Percentiles rank a stretch among this genome's conserved stretches.
phyloP scores from a whole-genome alignment of 371 early-diverging fungal genomes.

The Mucor saturninus region DNA sequence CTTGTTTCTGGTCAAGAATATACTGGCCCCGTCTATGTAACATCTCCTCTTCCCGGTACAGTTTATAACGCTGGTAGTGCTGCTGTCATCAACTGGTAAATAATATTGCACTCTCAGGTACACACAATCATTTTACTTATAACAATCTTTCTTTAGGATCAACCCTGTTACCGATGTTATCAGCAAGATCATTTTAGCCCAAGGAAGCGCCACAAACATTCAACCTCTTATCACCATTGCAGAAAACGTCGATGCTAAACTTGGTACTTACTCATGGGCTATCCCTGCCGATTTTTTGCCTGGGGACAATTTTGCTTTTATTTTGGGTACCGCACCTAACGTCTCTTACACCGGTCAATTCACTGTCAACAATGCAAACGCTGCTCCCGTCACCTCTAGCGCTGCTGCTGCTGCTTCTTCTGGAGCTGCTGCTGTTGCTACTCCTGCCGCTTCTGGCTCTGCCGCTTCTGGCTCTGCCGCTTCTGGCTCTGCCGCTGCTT shows the following conservation, averaged over 20 bases:
- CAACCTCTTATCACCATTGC: slow-evolving; percentile 21
- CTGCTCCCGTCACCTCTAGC: background rate
- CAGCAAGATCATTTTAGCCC: slow-evolving; percentile 27
- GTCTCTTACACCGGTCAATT: slow-evolving; percentile 33
- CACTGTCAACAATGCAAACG: slow-evolving; percentile 13
- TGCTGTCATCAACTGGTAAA: slow-evolving; percentile 41
- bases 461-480: slow-evolving; percentile 7
- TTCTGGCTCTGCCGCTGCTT: background rate
- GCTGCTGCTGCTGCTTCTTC: background rate
- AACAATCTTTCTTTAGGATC: slow-evolving; percentile 11
- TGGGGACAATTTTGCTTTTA: slow-evolving; percentile 29
- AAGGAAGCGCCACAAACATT: slow-evolving; percentile 20
- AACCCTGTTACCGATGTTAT: slow-evolving; percentile 18
- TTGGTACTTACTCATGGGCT: slow-evolving; percentile 25
- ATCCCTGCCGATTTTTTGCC: slow-evolving; percentile 25
- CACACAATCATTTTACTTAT: too few species aligned
- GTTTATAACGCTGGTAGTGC: slow-evolving; percentile 39
- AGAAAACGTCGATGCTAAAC: slow-evolving; percentile 16
- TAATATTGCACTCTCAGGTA: too few species aligned
- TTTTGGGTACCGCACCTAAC: slow-evolving; percentile 31
- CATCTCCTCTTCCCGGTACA: slow-evolving; percentile 40
- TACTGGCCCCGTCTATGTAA: slow-evolving; percentile 33
- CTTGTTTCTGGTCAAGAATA: slow-evolving; percentile 32
- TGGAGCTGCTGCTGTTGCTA: slow-evolving; percentile 3
- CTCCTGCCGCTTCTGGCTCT: slow-evolving; percentile 2